These are phyloP conservation scores for Rhizophora apiculata DNA, from an alignment of 345 rosid genomes.

Conservation along the genomic window DNA sequence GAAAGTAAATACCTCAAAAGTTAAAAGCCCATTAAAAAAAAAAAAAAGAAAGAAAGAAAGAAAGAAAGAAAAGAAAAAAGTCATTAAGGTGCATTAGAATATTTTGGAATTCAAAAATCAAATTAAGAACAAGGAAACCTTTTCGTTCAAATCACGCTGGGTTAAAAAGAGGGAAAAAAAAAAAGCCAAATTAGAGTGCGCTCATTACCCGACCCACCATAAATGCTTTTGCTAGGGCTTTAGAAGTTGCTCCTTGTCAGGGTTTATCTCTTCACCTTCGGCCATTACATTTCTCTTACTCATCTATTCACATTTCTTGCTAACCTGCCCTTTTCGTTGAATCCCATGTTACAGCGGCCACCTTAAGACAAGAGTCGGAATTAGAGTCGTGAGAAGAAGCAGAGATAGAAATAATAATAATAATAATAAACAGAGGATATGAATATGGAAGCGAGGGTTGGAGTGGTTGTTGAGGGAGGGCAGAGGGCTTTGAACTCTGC, in stretches of 20 bases:
- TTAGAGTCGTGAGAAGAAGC: neutral
- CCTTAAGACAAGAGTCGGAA: neutral
- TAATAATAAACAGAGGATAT: constrained; percentile 3
- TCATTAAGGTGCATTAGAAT: too few species aligned
- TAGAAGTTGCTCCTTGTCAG: neutral
- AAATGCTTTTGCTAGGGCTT: too few species aligned
- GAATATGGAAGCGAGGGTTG: constrained; percentile 77
- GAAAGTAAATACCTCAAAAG: too few species aligned
- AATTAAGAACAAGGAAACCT: too few species aligned
- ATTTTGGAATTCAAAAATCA: too few species aligned
- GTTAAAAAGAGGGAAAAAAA: too few species aligned
- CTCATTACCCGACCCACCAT: too few species aligned
- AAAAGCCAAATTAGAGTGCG: too few species aligned
- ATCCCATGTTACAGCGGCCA: neutral
- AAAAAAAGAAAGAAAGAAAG: too few species aligned
- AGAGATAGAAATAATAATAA: neutral
- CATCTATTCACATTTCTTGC: neutral
- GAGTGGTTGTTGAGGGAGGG: constrained; percentile 70
- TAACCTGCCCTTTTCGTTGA: neutral
- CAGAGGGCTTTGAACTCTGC: constrained; percentile 62
- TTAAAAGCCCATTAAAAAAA: too few species aligned
- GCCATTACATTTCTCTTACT: neutral
- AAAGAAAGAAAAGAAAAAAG: too few species aligned
- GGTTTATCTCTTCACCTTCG: neutral
- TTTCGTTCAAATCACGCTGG: too few species aligned